phyloP scores from a whole-genome alignment of 257 asterid genomes.

The Solanum etuberosum region DNA sequence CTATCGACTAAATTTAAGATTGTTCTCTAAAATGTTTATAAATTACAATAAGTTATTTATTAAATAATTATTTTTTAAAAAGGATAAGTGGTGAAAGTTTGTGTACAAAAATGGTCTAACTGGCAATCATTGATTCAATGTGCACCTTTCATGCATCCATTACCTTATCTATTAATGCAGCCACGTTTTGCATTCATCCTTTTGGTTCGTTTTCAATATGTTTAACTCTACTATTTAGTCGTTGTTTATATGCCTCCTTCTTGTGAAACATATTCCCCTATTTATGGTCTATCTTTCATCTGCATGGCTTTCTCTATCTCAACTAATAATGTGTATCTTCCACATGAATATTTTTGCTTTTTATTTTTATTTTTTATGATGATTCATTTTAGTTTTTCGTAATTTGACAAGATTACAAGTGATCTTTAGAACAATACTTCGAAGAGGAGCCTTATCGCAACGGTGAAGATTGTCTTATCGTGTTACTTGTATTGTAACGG shows the following conservation, averaged over 20 bases:
- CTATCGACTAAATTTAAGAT: background rate
- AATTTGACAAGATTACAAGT: background rate
- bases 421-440: too few relatives aligned
- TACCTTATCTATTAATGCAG: background rate
- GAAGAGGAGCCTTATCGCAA: too few relatives aligned
- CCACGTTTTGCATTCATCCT: background rate
- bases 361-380: background rate
- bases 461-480: background rate
- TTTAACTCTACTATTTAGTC: background rate
- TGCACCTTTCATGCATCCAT: background rate
- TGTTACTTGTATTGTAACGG: too few relatives aligned
- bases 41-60: background rate
- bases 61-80: background rate
- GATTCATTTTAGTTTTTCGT: background rate
- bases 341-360: background rate
- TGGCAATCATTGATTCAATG: background rate
- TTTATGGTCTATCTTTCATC: background rate
- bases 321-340: background rate
- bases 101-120: background rate
- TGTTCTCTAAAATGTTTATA: background rate
- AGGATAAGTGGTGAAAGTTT: background rate
- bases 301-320: background rate
- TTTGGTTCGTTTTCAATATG: background rate
- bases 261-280: background rate
- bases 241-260: background rate